Evolutionary conservation across 2,329 filamentous ascomycete genomes (phyloP).

Genomic region (Neofusicoccum parvum): DNA sequence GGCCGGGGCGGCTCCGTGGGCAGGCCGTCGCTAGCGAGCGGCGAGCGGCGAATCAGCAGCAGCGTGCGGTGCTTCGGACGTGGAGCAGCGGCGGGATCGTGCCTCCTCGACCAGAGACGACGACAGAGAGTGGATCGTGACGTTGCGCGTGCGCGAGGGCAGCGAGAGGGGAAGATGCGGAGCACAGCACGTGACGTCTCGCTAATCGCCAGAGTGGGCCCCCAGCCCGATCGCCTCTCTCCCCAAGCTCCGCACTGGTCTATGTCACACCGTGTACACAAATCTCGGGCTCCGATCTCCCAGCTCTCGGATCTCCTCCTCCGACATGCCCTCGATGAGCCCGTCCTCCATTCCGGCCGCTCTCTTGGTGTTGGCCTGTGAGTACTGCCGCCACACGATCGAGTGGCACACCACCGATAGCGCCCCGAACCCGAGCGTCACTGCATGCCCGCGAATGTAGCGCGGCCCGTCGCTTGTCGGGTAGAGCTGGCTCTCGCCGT

Average conservation of each 20-base stretch:
- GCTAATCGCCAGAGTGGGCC: neutral
- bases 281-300: constrained; percentile 50
- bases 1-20: too few relatives aligned
- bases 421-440: constrained; percentile 54
- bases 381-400: constrained; percentile 43
- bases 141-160: neutral
- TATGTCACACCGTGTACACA: constrained; percentile 39
- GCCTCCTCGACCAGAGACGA: too few relatives aligned
- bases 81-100: too few relatives aligned
- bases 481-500: constrained; percentile 43
- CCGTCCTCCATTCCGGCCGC: constrained; percentile 43
- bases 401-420: constrained; percentile 41
- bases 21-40: too few relatives aligned
- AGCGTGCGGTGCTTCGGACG: too few relatives aligned
- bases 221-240: neutral
- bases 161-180: neutral
- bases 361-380: constrained; percentile 41
- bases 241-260: neutral
- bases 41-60: too few relatives aligned
- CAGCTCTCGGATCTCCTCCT: constrained; percentile 47
- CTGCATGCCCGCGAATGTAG: constrained; percentile 55
- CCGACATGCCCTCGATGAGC: constrained; percentile 42
- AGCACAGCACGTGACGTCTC: neutral
- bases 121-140: neutral
- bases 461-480: constrained; percentile 46